Percentiles rank a stretch among this genome's conserved stretches.
These are phyloP conservation scores for Suhomyces bolitotheri DNA, from an alignment of 1,139 yeast genomes.

Conservation along the genomic window DNA sequence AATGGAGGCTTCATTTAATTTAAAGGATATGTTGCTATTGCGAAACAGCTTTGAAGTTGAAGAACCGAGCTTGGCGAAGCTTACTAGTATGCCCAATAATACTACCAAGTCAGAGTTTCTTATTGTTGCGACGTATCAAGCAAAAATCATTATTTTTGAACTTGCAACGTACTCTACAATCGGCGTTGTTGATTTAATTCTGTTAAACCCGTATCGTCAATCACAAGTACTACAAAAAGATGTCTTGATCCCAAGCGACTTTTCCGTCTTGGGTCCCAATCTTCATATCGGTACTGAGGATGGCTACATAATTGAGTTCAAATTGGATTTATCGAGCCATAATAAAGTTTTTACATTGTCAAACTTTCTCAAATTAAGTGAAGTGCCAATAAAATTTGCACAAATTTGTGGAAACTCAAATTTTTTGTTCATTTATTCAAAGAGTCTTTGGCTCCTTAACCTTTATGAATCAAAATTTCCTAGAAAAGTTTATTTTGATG, in stretches of 20 bases:
- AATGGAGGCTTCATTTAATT: conserved; percentile 2
- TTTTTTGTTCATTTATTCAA: conserved; percentile 32
- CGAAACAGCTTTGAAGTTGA: conserved; percentile 2
- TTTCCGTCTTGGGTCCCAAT: conserved; percentile 3
- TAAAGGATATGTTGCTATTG: conserved; percentile 7
- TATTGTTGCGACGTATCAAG: conserved; percentile 14
- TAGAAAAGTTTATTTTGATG: conserved; percentile 40
- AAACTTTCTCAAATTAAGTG: conserved; percentile 26
- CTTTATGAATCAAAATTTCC: conserved; percentile 36
- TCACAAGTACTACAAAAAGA: conserved; percentile 3
- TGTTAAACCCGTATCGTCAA: conserved; percentile 13
- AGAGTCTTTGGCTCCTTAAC: conserved; percentile 46
- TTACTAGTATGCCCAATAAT: neutral
- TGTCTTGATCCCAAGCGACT: conserved; percentile 13
- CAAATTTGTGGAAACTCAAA: conserved; percentile 16
- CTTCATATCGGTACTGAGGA: conserved; percentile 22
- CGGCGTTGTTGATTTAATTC: no score
- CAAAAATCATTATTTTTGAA: conserved; percentile 1
- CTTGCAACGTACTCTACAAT: no score
- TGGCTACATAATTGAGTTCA: conserved; percentile 18
- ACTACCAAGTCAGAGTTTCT: neutral
- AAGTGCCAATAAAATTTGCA: conserved; percentile 22
- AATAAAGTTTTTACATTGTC: neutral
- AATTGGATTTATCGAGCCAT: neutral
- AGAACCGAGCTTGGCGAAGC: conserved; percentile 12